Evolutionary conservation across 768 basidiomycete genomes (phyloP).

Genomic region (Cystofilobasidium bisporidii): DNA sequence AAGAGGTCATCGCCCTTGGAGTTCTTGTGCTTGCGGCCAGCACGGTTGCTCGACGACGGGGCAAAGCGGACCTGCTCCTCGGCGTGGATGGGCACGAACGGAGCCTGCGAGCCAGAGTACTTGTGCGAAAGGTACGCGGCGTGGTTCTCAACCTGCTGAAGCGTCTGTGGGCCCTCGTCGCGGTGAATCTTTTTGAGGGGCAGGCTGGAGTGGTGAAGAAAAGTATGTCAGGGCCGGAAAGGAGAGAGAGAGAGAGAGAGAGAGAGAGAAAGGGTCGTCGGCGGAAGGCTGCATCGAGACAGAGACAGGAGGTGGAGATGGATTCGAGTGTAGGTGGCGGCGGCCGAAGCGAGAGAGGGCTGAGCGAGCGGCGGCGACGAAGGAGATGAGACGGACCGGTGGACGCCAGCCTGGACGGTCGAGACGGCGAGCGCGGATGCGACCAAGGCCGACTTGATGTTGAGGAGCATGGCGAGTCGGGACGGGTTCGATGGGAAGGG

Average conservation of each 20-base stretch:
- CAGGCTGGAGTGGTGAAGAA: constrained; percentile 48
- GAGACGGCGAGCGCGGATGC: constrained; percentile 16
- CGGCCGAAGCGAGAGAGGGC: no score
- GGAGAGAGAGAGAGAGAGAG: background rate
- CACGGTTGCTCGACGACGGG: constrained; percentile 59
- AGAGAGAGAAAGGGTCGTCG: no score
- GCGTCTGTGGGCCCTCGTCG: constrained; percentile 40
- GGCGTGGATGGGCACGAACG: constrained; percentile 14
- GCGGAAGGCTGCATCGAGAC: no score
- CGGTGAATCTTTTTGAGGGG: constrained; percentile 74
- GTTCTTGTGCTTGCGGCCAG: constrained; percentile 51
- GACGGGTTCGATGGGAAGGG: background rate
- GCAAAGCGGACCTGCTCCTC: constrained; percentile 27
- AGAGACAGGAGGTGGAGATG: no score
- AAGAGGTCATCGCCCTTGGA: constrained; percentile 48
- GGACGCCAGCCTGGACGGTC: constrained; percentile 22
- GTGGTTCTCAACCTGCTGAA: constrained; percentile 46
- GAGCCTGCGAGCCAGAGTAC: constrained; percentile 57
- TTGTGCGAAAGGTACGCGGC: constrained; percentile 81
- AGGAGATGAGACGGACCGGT: constrained; percentile 23
- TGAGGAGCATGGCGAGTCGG: background rate
- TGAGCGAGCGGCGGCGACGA: background rate
- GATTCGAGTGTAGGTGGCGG: no score
- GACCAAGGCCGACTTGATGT: constrained; percentile 21
- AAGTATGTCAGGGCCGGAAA: background rate